Evolutionary conservation across 805 yeast species (phyloP).

Genomic region (Pichia cabralensis): DNA sequence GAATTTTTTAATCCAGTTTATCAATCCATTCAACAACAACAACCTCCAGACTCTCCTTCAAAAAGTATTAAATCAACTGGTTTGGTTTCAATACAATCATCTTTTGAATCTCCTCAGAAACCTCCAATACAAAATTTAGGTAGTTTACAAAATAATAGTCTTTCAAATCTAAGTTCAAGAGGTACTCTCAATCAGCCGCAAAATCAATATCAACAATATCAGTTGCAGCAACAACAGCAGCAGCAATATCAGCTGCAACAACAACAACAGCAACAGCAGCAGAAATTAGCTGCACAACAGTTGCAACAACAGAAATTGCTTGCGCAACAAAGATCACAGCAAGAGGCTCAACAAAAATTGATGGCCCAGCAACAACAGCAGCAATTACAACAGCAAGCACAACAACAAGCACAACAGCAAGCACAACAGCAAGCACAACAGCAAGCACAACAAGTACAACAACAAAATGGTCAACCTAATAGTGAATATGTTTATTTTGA

Average conservation of each 20-base stretch:
- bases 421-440: slow-evolving; percentile 8
- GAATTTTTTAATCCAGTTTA: no score
- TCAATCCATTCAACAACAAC: no score
- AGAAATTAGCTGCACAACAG: no score
- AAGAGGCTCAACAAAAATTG: no score
- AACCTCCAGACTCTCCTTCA: slow-evolving; percentile 28
- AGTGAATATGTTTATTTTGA: slow-evolving; percentile 60
- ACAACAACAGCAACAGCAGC: no score
- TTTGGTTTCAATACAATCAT: slow-evolving; percentile 23
- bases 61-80: slow-evolving; percentile 24
- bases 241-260: no score
- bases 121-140: not conserved
- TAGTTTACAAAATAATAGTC: not conserved
- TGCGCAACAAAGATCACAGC: no score
- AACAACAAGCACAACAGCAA: slow-evolving; percentile 10
- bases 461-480: no score
- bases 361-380: no score
- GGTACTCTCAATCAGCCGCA: slow-evolving; percentile 1
- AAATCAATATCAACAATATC: no score
- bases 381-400: slow-evolving; percentile 11
- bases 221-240: no score
- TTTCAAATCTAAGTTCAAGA: not conserved
- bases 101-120: slow-evolving; percentile 21
- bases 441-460: slow-evolving; percentile 12
- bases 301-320: no score